Conservation (phyloP, 768 basidiomycete genomes). For the Termitomyces sp. region DNA sequence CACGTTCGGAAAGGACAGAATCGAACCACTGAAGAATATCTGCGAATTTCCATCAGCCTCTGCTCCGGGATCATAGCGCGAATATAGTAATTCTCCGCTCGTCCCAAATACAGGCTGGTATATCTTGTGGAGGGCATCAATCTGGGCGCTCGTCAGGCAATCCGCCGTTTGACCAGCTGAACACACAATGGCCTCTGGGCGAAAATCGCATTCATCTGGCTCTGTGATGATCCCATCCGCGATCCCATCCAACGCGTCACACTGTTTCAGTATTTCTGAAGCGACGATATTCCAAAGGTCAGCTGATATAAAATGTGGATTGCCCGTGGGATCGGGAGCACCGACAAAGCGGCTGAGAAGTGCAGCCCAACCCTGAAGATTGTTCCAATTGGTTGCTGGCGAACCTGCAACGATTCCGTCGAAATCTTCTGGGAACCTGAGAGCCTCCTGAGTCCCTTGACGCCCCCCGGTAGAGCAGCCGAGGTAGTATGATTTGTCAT, state of each 20-base stretch:
- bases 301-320: neutral
- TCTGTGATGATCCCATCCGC: neutral
- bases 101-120: neutral
- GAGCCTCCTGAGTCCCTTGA: neutral
- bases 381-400: neutral
- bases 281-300: neutral
- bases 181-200: neutral
- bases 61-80: neutral
- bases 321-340: neutral
- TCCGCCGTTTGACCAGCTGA: neutral
- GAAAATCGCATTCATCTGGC: neutral
- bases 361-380: neutral
- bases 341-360: neutral
- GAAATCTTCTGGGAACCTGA: neutral
- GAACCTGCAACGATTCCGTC: neutral
- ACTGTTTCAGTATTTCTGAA: neutral
- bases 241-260: neutral
- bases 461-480: neutral
- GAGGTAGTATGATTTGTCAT: neutral
- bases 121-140: neutral
- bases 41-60: neutral
- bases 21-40: neutral
- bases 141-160: neutral
- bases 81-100: neutral
- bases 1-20: neutral